Conservation (phyloP, 2,329 filamentous ascomycete genomes). For the Colletotrichum australisinense region DNA sequence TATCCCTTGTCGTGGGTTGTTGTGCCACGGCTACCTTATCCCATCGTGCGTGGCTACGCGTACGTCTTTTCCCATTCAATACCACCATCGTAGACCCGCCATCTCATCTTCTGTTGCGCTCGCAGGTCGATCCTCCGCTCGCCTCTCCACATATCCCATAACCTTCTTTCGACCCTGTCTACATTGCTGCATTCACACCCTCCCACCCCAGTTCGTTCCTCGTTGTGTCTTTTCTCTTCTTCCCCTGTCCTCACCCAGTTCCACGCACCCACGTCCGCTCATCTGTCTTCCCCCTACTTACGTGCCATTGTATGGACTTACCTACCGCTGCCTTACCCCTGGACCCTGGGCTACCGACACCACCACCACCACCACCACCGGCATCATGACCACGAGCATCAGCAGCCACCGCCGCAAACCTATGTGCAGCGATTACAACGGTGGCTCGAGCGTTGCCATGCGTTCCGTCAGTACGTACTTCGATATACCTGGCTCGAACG, state of each 20-base stretch:
- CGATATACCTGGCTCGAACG: slow-evolving; percentile 1
- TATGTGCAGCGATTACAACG: background rate
- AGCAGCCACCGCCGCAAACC: background rate
- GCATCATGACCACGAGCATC: slow-evolving; percentile 16
- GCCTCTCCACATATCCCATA: slow-evolving; percentile 37
- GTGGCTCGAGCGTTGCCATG: slow-evolving; percentile 25
- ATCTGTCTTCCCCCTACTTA: background rate
- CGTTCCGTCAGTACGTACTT: slow-evolving; percentile 5
- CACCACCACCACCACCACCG: slow-evolving; percentile 2
- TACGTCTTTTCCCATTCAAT: slow-evolving; percentile 19
- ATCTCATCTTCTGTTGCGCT: slow-evolving; percentile 34
- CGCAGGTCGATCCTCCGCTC: slow-evolving; percentile 35
- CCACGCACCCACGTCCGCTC: slow-evolving; percentile 28
- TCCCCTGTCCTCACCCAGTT: slow-evolving; percentile 7
- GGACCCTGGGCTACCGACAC: slow-evolving; percentile 17
- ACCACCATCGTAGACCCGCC: slow-evolving; percentile 26
- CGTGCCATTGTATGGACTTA: background rate
- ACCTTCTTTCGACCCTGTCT: slow-evolving; percentile 36
- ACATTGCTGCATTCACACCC: slow-evolving; percentile 24
- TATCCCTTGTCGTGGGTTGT: background rate
- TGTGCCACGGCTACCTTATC: background rate
- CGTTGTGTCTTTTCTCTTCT: background rate
- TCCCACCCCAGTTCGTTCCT: background rate
- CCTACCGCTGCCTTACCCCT: background rate
- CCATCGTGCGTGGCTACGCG: background rate